Conservation (phyloP, 2,329 filamentous ascomycete genomes). For the Leptographium flavum region DNA sequence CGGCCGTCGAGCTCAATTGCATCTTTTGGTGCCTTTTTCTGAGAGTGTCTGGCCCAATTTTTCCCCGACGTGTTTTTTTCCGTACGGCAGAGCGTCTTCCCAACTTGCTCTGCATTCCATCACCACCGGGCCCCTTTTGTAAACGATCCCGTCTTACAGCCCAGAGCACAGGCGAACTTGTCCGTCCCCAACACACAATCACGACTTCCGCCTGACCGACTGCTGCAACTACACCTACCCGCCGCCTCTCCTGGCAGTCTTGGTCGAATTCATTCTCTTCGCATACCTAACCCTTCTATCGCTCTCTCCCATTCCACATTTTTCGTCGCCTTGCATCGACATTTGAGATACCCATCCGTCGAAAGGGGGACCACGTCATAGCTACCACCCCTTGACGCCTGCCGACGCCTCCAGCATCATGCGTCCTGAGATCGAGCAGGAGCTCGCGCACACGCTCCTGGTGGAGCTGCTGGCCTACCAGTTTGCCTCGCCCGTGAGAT, state of each 20-base stretch:
- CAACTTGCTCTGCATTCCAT: conserved; percentile 1
- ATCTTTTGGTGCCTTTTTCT: neutral
- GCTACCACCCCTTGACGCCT: neutral
- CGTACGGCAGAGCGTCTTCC: neutral
- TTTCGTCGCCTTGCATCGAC: neutral
- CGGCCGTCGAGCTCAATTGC: neutral
- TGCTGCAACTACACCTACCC: conserved; percentile 1
- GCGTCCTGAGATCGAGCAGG: conserved; percentile 98
- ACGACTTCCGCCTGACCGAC: conserved; percentile 8
- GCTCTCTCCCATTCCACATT: neutral
- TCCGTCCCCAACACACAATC: conserved; percentile 6
- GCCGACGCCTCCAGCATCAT: conserved; percentile 40
- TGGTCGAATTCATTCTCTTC: neutral
- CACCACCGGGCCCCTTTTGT: neutral
- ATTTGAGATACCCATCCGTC: no score
- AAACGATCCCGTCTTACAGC: neutral
- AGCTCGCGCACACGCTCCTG: conserved; percentile 94
- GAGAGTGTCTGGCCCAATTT: neutral
- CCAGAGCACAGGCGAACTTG: neutral
- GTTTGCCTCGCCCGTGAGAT: conserved; percentile 95
- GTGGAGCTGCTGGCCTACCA: conserved; percentile 98
- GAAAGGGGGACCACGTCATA: no score
- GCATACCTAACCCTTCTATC: no score
- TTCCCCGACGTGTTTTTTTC: conserved; percentile 1
- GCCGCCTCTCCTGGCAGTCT: no score